These are phyloP conservation scores for Aspergillus candidus DNA, from an alignment of 2,329 filamentous ascomycete species.

Conservation along the genomic window DNA sequence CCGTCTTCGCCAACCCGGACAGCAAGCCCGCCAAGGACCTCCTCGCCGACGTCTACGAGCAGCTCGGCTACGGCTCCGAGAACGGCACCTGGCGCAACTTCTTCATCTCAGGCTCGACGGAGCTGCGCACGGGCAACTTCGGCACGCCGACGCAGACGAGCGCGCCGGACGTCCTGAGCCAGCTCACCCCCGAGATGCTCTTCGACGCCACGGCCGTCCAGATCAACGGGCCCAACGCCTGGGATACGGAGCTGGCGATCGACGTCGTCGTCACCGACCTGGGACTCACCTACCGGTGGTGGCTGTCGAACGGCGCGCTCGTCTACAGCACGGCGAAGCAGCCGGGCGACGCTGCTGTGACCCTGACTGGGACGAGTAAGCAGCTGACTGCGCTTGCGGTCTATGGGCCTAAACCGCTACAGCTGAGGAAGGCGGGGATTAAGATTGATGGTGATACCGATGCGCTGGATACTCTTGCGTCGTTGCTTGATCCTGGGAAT, in stretches of 20 bases:
- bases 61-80: constrained; percentile 33
- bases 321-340: constrained; percentile 2
- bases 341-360: background rate
- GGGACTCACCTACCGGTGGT: background rate
- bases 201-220: constrained; percentile 3
- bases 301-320: constrained; percentile 6
- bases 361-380: background rate
- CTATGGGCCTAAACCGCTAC: constrained; percentile 1
- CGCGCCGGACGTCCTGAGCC: background rate
- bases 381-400: constrained; percentile 3
- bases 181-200: constrained; percentile 6
- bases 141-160: background rate
- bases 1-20: constrained; percentile 23
- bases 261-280: constrained; percentile 2
- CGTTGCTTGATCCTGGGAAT: constrained; percentile 2
- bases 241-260: constrained; percentile 1
- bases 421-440: background rate
- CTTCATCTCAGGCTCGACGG: constrained; percentile 28
- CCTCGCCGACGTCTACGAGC: constrained; percentile 28
- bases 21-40: constrained; percentile 13
- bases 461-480: background rate
- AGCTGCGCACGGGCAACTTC: constrained; percentile 15
- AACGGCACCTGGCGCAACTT: constrained; percentile 41
- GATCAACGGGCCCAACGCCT: constrained; percentile 4
- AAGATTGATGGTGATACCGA: background rate